Base-by-base conservation (phyloP, 345 rosid species). In the Noccaea caerulescens region DNA sequence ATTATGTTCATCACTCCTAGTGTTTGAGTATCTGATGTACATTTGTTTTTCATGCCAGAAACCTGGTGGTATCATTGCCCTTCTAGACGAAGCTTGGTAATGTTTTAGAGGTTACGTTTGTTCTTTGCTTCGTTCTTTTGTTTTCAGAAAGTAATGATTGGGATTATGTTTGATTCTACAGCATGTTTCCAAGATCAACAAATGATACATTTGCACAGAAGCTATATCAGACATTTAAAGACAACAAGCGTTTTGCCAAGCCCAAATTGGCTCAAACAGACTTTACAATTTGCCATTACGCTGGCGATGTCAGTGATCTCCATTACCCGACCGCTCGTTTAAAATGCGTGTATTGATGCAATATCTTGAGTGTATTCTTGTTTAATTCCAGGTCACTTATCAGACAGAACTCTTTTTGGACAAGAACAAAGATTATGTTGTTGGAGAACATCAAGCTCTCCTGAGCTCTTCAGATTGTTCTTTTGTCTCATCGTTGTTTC, bases 81-180 rank as follows among this genome's bases (percentile, higher is more conserved):
- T 94, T 76, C 84, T 94, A 72, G 99, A 94, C 78, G 98, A 94
- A 80, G 99, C 99, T 61, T 94, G 99, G 98, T 94, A 87, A 90
- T 58, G 63, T 53, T 49, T 2, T 45, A 44, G 58, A 72, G 71
- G 10, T 42, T 50, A 30, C 57, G 20, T 25, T 56, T 61, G 57
- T 73, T 55, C 9, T 34, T 69, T 60, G 32, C 46, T 69, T 77
- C 61, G 49, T 42, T 70, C 47, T 36, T 57, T 55, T 59, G 8
- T 56, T 57, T 58, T 60, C 69, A 39, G 27, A 16, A 74, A 58
- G 46, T 66, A 62, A 32, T 79, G 69, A 74, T 55, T 46, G 25
- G 32, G 51, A 60, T 52, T 72, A 7, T 59, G 42, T 68, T 76
- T 71, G 54, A 58, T 72, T 76, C 70, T 84, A 61, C 76, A 94